Base-by-base conservation (phyloP, 1,139 yeast genomes). In the Suhomyces terraborum region DNA sequence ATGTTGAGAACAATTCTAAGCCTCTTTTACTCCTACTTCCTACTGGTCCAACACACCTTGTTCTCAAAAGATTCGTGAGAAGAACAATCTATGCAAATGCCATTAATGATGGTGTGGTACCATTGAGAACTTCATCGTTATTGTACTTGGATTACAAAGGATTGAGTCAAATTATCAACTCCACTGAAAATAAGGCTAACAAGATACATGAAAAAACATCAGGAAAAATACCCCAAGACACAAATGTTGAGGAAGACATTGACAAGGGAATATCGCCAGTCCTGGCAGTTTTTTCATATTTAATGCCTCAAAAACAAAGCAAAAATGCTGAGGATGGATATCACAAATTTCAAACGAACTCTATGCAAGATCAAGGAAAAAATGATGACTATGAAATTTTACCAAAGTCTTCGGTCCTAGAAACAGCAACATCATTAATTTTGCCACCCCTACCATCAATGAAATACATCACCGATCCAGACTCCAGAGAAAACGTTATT, bases 81-180 rank as follows among this genome's bases (percentile, higher is more conserved):
- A 69, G 98, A 50, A 86, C 94, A 0, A 70, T 85, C 1, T 84
- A 88, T 55, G 91, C 94, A 2, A 87, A 87, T 55, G 81, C 84
- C 1, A 69, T 82, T n/a, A 81, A 86, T 56, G 96, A 88, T 60
- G 98, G 98, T 0, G 89, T 93, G 41, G 98, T 93, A 0, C 98
- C 98, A 0, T 67, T 93, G 46, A 67, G 81, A 42, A 89, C 98
- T 0, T 80, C 96, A 0, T 85, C 96, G 0, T 64, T 93, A 41
- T 64, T 91, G 20, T 93, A 82, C 55, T 62, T 93, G 13, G 96
- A 79, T 48, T 73, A 72, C 52, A 64, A 64, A 34, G 76, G 74
- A 0, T 53, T 73, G 30, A 49, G 57, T 14, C 49, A 50, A 22
- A 41, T 51, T 10, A 43, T 52, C 16, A 48, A 50, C 25, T 41